A percentile compares a stretch with the other conserved stretches of the same genome.
phyloP scores from a whole-genome alignment of 2,329 filamentous ascomycete genomes.

The Aureobasidium sp. region DNA sequence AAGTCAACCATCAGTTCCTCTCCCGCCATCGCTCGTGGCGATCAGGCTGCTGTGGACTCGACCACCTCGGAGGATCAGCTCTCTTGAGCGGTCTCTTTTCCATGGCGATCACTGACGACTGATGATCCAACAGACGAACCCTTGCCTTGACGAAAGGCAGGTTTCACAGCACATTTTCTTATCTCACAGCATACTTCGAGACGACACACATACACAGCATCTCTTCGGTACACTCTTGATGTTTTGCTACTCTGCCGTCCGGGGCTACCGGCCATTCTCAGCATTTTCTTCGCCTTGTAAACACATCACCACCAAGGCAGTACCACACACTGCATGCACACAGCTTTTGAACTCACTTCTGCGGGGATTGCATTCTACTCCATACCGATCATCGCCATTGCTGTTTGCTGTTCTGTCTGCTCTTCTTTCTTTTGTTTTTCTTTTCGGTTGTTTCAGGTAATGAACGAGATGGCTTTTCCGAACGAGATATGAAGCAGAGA shows the following conservation, averaged over 20 bases:
- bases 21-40: conserved; percentile 17
- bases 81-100: neutral
- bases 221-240: conserved; percentile 1
- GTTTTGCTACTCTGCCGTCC: conserved; percentile 5
- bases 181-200: conserved; percentile 9
- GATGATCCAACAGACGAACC: neutral
- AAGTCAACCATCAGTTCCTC: conserved; percentile 10
- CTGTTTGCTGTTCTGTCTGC: conserved; percentile 1
- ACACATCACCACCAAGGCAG: neutral
- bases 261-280: neutral
- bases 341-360: neutral
- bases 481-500: conserved; percentile 14
- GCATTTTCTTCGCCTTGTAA: conserved; percentile 3
- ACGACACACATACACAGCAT: conserved; percentile 13
- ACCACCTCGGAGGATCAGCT: conserved; percentile 4
- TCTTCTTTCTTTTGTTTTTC: conserved; percentile 3
- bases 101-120: neutral
- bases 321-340: conserved; percentile 4
- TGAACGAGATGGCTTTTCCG: conserved; percentile 3
- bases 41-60: conserved; percentile 15
- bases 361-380: neutral
- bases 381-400: conserved; percentile 6
- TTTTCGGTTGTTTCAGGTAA: conserved; percentile 14
- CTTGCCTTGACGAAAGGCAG: neutral
- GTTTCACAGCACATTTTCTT: conserved; percentile 2